phyloP scores from a whole-genome alignment of 345 rosid species.

The Citrus cavaleriei region DNA sequence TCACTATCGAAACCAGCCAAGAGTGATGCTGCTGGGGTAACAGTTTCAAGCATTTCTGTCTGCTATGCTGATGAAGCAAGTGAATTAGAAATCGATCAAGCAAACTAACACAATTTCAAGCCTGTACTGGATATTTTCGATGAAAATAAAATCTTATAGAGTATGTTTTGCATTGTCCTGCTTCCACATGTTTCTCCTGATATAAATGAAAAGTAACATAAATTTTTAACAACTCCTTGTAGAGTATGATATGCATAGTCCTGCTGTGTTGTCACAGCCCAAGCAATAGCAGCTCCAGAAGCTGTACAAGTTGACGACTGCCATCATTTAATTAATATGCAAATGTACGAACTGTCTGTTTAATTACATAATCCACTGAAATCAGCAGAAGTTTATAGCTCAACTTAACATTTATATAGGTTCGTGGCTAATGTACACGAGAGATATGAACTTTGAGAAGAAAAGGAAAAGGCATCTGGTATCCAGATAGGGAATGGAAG shows the following conservation, averaged over 20 bases:
- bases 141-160: neutral
- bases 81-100: neutral
- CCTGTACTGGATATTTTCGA: neutral
- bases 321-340: too few species aligned
- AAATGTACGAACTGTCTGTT: too few species aligned
- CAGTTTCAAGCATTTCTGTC: slow-evolving; percentile 1
- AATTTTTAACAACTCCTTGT: neutral
- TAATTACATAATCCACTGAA: neutral
- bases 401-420: too few species aligned
- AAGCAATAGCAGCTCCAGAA: too few species aligned
- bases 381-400: neutral
- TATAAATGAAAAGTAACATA: neutral
- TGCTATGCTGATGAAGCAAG: slow-evolving; percentile 18
- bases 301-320: too few species aligned
- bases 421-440: too few species aligned
- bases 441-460: neutral
- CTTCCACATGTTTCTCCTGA: neutral
- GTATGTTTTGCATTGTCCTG: neutral
- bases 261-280: too few species aligned
- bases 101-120: neutral
- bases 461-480: neutral
- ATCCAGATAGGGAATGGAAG: neutral
- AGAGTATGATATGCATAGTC: neutral
- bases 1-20: neutral
- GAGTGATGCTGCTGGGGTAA: neutral